Evolutionary conservation across 2,329 filamentous ascomycete species (phyloP), one percentile per base, ranked within the genome.

Genomic region (Blastomyces parvus): DNA sequence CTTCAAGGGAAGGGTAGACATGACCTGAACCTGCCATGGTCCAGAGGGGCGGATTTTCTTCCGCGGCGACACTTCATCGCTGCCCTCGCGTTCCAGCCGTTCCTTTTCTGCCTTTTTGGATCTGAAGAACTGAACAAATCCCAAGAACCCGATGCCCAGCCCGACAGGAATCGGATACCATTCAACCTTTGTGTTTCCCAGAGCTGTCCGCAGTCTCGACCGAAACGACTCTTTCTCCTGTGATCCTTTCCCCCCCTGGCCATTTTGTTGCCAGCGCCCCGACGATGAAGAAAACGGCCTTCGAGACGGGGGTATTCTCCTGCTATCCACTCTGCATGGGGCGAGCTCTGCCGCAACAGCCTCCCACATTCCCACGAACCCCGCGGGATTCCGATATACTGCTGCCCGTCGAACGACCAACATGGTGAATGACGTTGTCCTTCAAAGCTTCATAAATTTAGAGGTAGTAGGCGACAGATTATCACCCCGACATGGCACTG

Each of bases 111-210:
- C 74, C 59, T 72, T 69, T 65, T 76, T 85, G 62, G 90, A 84
- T 73, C 90, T 90, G 76, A 93, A 94, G 74, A 95, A 87, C 70
- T 96, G 91, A 60, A 92, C 82, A 60, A 89, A 80, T 30, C 91
- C 92, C 9, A 97, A 81, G 71, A 96, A 91, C 63, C 85, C 90
- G 70, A 96, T 87, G 65, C 92, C 92, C 27, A 96, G 81, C 33
- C 88, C 90, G 62, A 96, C 84, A 27, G 92, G 92, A 69, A 97
- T 96, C 57, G 89, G 90, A 76, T 91, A 90, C 92, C 92, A 97
- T 79, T 89, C 85, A 66, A 94, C 82, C 74, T 84, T 87, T 42
- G 87, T 89, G 48, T 82, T 80, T 48, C 80, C 78, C 68, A 87
- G 80, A 46, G 86, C 85, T 61, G 80, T 80, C 48, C 83, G 78